Percentiles rank a stretch among this genome's conserved stretches.
Evolutionary conservation across 306 rosid genomes (phyloP).

Genomic region (Trifolium dubium): DNA sequence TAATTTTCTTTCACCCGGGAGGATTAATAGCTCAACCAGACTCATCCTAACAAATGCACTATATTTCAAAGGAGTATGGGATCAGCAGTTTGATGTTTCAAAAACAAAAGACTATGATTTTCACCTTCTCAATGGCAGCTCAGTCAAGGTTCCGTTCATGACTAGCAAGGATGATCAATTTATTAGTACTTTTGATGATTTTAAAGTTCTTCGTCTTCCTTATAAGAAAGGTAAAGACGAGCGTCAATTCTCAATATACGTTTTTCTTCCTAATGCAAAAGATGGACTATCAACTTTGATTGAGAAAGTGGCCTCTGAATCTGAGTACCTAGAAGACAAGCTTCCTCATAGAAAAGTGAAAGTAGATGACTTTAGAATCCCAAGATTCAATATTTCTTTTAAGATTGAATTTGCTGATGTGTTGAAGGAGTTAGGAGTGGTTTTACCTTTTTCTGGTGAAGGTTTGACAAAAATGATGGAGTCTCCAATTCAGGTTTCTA

Average conservation of each 20-base stretch:
- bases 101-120: not conserved
- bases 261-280: not conserved
- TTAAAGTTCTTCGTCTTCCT: conserved; percentile 66
- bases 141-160: not conserved
- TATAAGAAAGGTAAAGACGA: conserved; percentile 65
- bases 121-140: not conserved
- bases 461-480: conserved; percentile 79
- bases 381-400: not conserved
- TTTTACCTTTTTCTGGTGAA: conserved; percentile 58
- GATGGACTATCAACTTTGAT: not conserved
- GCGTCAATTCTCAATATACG: conserved; percentile 38
- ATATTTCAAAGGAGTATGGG: not conserved
- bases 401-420: not conserved
- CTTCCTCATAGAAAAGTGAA: not conserved
- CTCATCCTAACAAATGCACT: too few relatives aligned
- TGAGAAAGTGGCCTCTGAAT: not conserved
- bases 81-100: conserved; percentile 22
- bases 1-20: too few relatives aligned
- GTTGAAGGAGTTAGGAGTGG: conserved; percentile 46
- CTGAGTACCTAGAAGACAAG: not conserved
- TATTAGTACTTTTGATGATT: not conserved
- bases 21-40: too few relatives aligned
- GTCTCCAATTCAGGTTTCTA: conserved; percentile 51
- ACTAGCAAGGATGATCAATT: not conserved
- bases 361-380: not conserved